These are phyloP conservation scores for Aspergillus brunneoviolaceus DNA, from an alignment of 2,329 filamentous ascomycete species.

Conservation along the genomic window DNA sequence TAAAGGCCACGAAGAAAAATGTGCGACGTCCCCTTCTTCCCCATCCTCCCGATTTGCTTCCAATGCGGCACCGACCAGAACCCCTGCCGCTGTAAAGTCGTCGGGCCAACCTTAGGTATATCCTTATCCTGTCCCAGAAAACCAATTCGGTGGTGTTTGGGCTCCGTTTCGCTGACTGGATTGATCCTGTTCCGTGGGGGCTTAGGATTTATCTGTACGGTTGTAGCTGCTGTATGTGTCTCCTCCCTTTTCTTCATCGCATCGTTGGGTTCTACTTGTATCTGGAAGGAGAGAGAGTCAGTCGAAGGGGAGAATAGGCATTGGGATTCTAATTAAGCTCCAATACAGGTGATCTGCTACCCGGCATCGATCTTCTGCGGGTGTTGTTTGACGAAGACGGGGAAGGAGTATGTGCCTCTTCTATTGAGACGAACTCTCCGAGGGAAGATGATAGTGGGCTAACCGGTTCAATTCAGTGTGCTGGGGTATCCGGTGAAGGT, in stretches of 20 bases:
- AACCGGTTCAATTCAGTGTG: conserved; percentile 39
- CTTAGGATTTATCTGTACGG: conserved; percentile 46
- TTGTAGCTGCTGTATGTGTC: conserved; percentile 51
- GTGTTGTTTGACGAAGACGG: conserved; percentile 55
- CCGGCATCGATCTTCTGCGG: conserved; percentile 57
- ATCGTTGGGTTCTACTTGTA: no score
- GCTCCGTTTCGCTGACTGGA: no score
- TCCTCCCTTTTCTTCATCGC: conserved; percentile 15
- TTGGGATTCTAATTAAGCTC: no score
- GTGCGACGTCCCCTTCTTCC: conserved; percentile 43
- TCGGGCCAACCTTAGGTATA: conserved; percentile 55
- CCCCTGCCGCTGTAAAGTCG: conserved; percentile 57
- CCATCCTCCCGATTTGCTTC: conserved; percentile 54
- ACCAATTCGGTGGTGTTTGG: no score
- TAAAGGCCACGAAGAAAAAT: conserved; percentile 21
- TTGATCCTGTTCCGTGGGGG: background rate
- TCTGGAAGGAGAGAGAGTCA: no score
- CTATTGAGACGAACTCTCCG: background rate
- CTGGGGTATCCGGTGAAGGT: conserved; percentile 54
- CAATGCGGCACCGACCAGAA: conserved; percentile 59
- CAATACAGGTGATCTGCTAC: conserved; percentile 52
- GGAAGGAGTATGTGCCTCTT: conserved; percentile 49
- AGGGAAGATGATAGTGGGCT: background rate
- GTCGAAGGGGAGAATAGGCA: no score
- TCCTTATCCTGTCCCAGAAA: no score